Evolutionary conservation across 2,329 filamentous ascomycete genomes (phyloP), one percentile per base, ranked within the genome.

Genomic region (Dactylellina haptotyla): DNA sequence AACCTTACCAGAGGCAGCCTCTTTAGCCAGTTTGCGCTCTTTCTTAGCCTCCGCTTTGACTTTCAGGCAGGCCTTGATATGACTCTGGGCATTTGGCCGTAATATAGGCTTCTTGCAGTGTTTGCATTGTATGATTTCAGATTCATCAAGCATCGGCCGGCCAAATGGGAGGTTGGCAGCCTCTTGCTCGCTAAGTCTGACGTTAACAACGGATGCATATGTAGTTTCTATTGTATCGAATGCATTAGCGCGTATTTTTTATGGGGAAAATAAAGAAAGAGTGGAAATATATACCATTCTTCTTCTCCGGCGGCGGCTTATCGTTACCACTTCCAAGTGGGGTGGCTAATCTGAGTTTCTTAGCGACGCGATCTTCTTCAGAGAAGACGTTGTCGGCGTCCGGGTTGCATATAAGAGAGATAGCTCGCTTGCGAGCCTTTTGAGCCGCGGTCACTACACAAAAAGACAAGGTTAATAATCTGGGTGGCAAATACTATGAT

Each of bases 31-130:
- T 78, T 91, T 90, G 82, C 92, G 92, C 59, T 88, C 86, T 78
- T 90, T 88, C 48, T 77, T 78, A 0, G 89, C 89, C 82, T 92
- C 91, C 78, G 90, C 92, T 82, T 96, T 97, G 64, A 93, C 87
- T 77, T 89, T 90, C 66, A 97, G 83, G 78, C 94, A 99, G 48
- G 89, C 87, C 37, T 89, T 89, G 72, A 97, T 92, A 79, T 99
- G 94, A 16, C 87, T 87, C 69, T 89, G 89, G 1, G 91, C 90
- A 0, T 88, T 88, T 30, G 87, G 87, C 78, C 89, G 90, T 12
- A 95, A 84, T 10, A 97, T 87, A 57, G 90, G 90, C 78, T 96
- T 93, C 82, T 95, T 97, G 83, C 94, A 99, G 80, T 96, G 92
- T 80, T 95, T 97, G 85, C 94, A 99, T 76, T 90, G 86, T 56